Conservation (phyloP, 345 rosid species). For the Citrus australasica region DNA sequence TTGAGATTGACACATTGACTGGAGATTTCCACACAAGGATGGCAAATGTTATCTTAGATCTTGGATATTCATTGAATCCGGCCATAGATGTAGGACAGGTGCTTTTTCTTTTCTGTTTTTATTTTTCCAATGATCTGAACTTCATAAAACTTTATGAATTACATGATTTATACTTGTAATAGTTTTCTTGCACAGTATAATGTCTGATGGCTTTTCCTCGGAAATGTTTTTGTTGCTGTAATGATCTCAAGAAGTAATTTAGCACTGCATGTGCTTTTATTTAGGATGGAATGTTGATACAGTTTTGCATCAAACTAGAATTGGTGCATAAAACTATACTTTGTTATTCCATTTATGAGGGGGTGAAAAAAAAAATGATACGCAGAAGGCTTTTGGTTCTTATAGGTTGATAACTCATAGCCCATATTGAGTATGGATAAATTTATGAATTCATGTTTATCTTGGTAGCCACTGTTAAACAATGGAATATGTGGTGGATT, state of each 20-base stretch:
- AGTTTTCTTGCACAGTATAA: neutral
- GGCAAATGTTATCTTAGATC: constrained; percentile 71
- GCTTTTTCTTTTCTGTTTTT: constrained; percentile 6
- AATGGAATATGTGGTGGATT: neutral
- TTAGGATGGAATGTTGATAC: neutral
- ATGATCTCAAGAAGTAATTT: neutral
- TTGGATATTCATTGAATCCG: constrained; percentile 90
- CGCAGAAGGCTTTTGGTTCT: neutral
- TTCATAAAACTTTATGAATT: neutral
- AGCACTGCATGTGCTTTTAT: neutral
- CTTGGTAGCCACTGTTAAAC: neutral
- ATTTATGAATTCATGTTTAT: neutral
- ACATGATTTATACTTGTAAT: neutral
- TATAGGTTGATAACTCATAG: neutral
- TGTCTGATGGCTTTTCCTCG: neutral
- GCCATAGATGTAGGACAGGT: constrained; percentile 97
- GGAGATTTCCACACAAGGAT: constrained; percentile 87
- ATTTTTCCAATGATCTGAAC: neutral
- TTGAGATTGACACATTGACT: constrained; percentile 85
- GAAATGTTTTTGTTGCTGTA: neutral
- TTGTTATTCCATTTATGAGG: no score
- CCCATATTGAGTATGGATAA: neutral
- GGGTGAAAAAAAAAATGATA: neutral
- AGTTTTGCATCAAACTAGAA: neutral
- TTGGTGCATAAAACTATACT: neutral